phyloP scores from a whole-genome alignment of 164 flowering plant species.

The Annona squamosa region DNA sequence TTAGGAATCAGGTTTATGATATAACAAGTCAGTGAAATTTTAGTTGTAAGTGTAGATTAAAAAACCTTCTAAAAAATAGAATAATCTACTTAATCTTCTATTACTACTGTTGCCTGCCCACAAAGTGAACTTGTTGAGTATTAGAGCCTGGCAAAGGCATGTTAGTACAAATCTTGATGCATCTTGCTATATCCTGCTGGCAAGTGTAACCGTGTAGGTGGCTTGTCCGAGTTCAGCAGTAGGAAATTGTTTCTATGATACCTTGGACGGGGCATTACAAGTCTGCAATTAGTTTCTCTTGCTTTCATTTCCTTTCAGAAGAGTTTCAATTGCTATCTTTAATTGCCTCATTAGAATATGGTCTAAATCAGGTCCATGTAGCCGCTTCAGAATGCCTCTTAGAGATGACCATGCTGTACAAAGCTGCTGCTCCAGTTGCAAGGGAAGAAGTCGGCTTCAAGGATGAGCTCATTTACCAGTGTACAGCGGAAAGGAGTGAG shows the following conservation, averaged over 20 bases:
- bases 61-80: background rate
- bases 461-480: conserved; percentile 47
- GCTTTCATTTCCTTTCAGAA: background rate
- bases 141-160: background rate
- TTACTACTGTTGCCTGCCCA: background rate
- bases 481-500: conserved; percentile 66
- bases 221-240: background rate
- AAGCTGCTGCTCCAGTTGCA: conserved; percentile 15
- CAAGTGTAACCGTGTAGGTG: background rate
- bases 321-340: background rate
- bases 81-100: background rate
- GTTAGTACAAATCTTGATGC: background rate
- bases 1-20: background rate
- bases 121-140: background rate
- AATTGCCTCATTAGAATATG: background rate
- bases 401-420: conserved; percentile 38
- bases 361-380: conserved; percentile 57
- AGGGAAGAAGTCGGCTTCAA: conserved; percentile 30
- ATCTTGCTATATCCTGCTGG: no score
- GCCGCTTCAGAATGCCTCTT: conserved; percentile 82
- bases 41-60: background rate
- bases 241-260: background rate
- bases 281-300: background rate
- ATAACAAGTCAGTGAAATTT: background rate
- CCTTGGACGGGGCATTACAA: background rate